Evolutionary conservation across 2,329 filamentous ascomycete species (phyloP), one percentile per base, ranked within the genome.

Genomic region (Cordyceps farinosa): DNA sequence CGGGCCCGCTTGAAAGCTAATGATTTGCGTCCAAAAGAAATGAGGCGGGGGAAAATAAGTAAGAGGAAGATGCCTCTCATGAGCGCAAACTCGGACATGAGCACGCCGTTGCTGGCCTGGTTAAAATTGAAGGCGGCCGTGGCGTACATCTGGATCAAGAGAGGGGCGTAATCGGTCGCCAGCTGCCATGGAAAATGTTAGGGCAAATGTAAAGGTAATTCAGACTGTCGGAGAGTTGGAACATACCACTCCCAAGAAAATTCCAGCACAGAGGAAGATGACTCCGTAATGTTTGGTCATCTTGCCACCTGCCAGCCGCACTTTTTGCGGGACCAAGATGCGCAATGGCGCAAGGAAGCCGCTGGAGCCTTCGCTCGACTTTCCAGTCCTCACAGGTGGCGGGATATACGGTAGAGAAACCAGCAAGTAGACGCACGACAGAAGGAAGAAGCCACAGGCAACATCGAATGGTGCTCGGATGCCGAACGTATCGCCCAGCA

Each of bases 131-230:
- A 86, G 0, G 75, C 76, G 1, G 83, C 79, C 0, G 84, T 85
- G 2, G 82, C 82, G 62, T 85, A 86, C 77, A 86, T 80, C 65
- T 86, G 84, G 38, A 86, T 79, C 0, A 91, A 75, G 0, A 84
- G 78, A 0, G 86, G 84, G 0, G 88, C 87, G 62, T 89, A 91
- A 1, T 86, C 87, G 0, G 88, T 90, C 0, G 88, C 87, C 1
- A 90, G 78, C 70, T 82, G 61, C 15, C 30, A 34, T 22, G 15
- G n/a, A 7, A 17, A 17, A 34, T 34, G 32, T 44, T 11, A 60
- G 38, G 6, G 52, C 6, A n/a, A 17, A n/a, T 42, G 2, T 27
- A 3, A 9, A 8, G 13, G 30, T 4, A 15, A 32, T 22, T 22
- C 22, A 22, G 22, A 22, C 22, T 22, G 22, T 22, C 22, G 30